A percentile compares a stretch with the other conserved stretches of the same genome.
These are phyloP conservation scores for Pseudevernia furfuracea DNA, from an alignment of 495 filamentous ascomycete genomes.

Conservation along the genomic window DNA sequence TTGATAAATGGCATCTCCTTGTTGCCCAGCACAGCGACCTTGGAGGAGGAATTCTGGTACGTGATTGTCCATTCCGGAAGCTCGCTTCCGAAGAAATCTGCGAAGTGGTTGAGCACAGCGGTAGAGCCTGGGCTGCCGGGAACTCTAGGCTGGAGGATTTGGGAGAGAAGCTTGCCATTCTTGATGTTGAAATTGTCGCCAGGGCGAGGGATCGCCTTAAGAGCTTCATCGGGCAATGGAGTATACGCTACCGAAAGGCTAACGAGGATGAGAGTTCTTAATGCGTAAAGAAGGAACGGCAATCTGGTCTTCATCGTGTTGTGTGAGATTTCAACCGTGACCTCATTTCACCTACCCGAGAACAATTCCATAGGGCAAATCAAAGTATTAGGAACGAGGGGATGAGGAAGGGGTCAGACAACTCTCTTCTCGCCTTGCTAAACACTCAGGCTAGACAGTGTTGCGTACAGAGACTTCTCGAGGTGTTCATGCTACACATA, in stretches of 20 bases:
- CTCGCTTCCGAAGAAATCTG: slow-evolving; percentile 62
- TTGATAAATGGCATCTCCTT: slow-evolving; percentile 76
- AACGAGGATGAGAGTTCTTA: slow-evolving; percentile 31
- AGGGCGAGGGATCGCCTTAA: slow-evolving; percentile 59
- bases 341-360: neutral
- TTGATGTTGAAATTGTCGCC: slow-evolving; percentile 74
- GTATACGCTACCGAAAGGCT: slow-evolving; percentile 53
- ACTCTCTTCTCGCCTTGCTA: neutral
- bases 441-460: neutral
- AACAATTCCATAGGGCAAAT: neutral
- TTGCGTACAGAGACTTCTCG: neutral
- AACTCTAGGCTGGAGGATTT: slow-evolving; percentile 84
- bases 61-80: slow-evolving; percentile 73
- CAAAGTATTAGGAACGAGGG: neutral
- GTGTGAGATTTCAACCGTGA: neutral
- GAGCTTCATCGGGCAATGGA: slow-evolving; percentile 61
- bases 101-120: slow-evolving; percentile 71
- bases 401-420: neutral
- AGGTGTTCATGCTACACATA: neutral
- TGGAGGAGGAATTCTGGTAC: slow-evolving; percentile 79
- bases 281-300: neutral
- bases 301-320: slow-evolving; percentile 7
- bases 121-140: slow-evolving; percentile 74
- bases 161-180: slow-evolving; percentile 66
- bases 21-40: slow-evolving; percentile 63